These are phyloP conservation scores for Penstemon davidsonii DNA, from an alignment of 257 asterid species.

Conservation along the genomic window DNA sequence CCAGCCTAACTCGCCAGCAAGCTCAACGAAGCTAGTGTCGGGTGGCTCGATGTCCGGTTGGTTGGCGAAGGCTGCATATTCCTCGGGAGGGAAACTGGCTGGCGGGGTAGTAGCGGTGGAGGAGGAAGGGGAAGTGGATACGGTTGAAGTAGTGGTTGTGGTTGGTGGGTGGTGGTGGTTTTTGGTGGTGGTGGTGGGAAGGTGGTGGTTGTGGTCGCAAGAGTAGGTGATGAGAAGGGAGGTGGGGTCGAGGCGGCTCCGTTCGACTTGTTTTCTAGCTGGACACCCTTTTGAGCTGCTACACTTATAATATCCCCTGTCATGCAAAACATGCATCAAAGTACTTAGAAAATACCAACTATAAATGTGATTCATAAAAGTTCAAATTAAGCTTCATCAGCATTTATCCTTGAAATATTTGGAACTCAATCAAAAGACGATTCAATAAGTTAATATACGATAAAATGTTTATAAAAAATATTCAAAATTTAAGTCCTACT, in stretches of 20 bases:
- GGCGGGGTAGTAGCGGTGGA: slow-evolving; percentile 19
- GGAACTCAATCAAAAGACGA: no score
- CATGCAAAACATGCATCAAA: not conserved
- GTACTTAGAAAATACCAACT: not conserved
- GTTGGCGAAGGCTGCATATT: slow-evolving; percentile 34
- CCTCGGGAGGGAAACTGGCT: slow-evolving; percentile 36
- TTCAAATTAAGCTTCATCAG: no score
- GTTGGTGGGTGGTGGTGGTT: slow-evolving; percentile 43
- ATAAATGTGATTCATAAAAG: no score
- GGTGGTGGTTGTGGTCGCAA: slow-evolving; percentile 18
- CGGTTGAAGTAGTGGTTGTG: slow-evolving; percentile 23
- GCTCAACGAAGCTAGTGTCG: slow-evolving; percentile 42
- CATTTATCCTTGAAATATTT: no score
- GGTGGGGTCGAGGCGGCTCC: slow-evolving; percentile 19
- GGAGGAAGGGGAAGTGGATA: slow-evolving; percentile 28
- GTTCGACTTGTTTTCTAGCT: slow-evolving; percentile 29
- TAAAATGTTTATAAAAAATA: no score
- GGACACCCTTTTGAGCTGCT: slow-evolving; percentile 28
- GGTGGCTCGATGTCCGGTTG: slow-evolving; percentile 46
- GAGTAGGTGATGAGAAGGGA: slow-evolving; percentile 22
- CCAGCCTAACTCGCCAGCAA: slow-evolving; percentile 76
- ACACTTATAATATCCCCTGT: slow-evolving; percentile 27
- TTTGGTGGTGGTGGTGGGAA: slow-evolving; percentile 33
- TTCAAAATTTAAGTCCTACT: no score
- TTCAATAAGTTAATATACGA: no score